phyloP scores from a whole-genome alignment of 129 eudicot genomes.

The Flaveria brownii region DNA sequence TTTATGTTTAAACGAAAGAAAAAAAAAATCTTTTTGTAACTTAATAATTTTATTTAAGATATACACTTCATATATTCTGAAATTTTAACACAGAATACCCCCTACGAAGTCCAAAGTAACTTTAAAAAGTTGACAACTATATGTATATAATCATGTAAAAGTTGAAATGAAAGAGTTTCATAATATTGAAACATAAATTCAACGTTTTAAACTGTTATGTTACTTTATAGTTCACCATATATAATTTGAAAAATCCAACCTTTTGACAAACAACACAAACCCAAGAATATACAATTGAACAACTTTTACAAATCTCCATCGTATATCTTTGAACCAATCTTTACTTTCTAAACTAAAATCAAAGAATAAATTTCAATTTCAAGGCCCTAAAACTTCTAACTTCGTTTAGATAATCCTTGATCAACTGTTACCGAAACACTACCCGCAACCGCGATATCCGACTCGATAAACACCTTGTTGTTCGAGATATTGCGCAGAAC shows the following conservation, averaged over 20 bases:
- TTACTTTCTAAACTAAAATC: slow-evolving; percentile 1
- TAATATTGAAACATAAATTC: background rate
- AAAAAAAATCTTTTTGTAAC: too few species aligned
- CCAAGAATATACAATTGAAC: slow-evolving; percentile 22
- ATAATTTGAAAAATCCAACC: slow-evolving; percentile 11
- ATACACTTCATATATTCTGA: too few species aligned
- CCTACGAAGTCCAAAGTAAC: background rate
- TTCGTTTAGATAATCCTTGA: slow-evolving; percentile 53
- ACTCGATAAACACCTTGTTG: slow-evolving; percentile 61
- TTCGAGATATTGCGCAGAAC: slow-evolving; percentile 58
- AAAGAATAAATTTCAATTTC: slow-evolving; percentile 18
- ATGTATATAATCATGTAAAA: background rate
- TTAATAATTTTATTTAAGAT: too few species aligned
- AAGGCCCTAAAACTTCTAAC: slow-evolving; percentile 10
- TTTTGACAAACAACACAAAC: slow-evolving; percentile 22
- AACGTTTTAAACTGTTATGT: slow-evolving; percentile 1
- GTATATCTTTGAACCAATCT: slow-evolving; percentile 28
- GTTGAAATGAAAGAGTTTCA: background rate
- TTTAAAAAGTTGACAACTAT: background rate
- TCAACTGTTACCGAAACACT: slow-evolving; percentile 59
- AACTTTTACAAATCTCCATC: slow-evolving; percentile 23
- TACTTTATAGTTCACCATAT: slow-evolving; percentile 21
- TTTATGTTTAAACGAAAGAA: too few species aligned
- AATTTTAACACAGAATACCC: too few species aligned
- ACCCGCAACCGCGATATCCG: slow-evolving; percentile 48